Percentiles rank a stretch among this genome's conserved stretches.
phyloP scores from a whole-genome alignment of 768 basidiomycete species.

The Gloeopeniophorella convolvens region DNA sequence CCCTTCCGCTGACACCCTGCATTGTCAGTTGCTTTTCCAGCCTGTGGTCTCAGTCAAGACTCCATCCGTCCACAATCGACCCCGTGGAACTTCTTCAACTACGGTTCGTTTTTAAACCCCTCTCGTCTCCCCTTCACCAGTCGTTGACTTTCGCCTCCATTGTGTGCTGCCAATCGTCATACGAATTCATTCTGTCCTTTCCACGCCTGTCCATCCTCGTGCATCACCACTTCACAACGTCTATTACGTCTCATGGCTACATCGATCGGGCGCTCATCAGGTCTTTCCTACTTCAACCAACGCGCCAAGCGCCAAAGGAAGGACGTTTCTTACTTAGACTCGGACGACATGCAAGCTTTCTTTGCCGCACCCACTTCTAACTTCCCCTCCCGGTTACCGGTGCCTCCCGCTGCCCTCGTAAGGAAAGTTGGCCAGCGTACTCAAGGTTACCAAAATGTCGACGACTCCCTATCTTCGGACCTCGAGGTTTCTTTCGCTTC shows the following conservation, averaged over 20 bases:
- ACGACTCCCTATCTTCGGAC: constrained; percentile 68
- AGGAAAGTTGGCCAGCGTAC: constrained; percentile 43
- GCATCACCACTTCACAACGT: not conserved
- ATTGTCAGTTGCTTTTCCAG: no score
- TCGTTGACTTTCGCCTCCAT: not conserved
- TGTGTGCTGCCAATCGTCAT: constrained; percentile 1
- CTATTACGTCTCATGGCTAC: constrained; percentile 33
- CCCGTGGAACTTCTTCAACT: not conserved
- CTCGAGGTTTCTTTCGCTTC: constrained; percentile 80
- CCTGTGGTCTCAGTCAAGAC: no score
- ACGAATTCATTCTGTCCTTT: not conserved
- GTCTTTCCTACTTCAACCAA: constrained; percentile 23
- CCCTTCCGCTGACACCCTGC: no score
- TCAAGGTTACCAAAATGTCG: constrained; percentile 40
- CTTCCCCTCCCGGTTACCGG: constrained; percentile 35
- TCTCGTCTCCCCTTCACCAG: not conserved
- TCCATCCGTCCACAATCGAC: constrained; percentile 1
- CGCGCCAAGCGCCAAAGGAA: constrained; percentile 4
- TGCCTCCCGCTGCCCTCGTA: constrained; percentile 34
- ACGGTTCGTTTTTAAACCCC: not conserved
- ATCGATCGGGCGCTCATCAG: no score
- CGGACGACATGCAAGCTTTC: constrained; percentile 46
- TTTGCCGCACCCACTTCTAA: constrained; percentile 39
- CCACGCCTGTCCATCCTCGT: no score
- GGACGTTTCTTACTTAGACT: constrained; percentile 22